Evolutionary conservation across 352 stramenopile genomes (phyloP).

Genomic region (Aphanomyces astaci): DNA sequence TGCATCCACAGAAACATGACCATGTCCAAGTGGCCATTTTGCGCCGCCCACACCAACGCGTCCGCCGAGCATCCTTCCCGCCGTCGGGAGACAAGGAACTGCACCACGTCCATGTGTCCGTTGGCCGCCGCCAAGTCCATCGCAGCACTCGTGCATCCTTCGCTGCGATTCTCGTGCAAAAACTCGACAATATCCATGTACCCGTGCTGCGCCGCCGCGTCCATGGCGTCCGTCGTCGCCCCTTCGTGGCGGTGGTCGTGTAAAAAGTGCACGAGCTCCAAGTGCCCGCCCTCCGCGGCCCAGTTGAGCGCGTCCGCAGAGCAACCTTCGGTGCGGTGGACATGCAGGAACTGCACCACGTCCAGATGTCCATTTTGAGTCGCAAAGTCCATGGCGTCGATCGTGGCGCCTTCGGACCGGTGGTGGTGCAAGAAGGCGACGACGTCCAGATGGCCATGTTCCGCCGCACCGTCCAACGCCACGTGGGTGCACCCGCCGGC

Average conservation of each 20-base stretch:
- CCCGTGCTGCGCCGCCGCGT: neutral
- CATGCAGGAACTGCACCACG: conserved; percentile 57
- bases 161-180: conserved; percentile 20
- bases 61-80: conserved; percentile 5
- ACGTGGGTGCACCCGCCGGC: conserved; percentile 29
- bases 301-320: conserved; percentile 36
- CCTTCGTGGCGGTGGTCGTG: conserved; percentile 30
- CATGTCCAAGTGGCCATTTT: neutral
- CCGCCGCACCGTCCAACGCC: conserved; percentile 33
- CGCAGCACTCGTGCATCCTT: conserved; percentile 16
- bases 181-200: conserved; percentile 22
- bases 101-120: conserved; percentile 9
- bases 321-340: conserved; percentile 35
- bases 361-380: conserved; percentile 19
- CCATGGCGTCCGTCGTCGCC: conserved; percentile 23
- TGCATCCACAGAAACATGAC: neutral
- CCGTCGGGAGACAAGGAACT: conserved; percentile 3
- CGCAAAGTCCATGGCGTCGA: conserved; percentile 21
- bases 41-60: neutral
- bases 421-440: conserved; percentile 32
- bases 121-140: conserved; percentile 14
- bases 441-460: conserved; percentile 30
- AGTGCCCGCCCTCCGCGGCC: conserved; percentile 28
- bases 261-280: conserved; percentile 32
- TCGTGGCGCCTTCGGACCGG: conserved; percentile 35